Evolutionary conservation across 2,329 filamentous ascomycete species (phyloP).

Genomic region (Ilyonectria robusta): DNA sequence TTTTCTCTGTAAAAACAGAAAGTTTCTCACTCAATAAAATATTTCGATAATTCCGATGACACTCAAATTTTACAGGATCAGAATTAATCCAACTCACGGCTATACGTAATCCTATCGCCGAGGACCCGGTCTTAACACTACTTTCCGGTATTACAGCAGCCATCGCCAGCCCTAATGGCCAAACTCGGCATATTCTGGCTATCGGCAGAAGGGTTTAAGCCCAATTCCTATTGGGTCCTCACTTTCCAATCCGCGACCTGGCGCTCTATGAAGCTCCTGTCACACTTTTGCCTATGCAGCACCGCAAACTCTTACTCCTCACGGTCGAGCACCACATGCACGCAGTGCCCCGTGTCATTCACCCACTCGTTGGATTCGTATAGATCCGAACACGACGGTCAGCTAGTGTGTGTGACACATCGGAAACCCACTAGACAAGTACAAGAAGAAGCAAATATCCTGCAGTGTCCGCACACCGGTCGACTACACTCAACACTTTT

Average conservation of each 20-base stretch:
- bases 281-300: background rate
- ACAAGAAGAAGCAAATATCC: background rate
- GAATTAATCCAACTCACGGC: no score
- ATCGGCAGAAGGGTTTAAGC: background rate
- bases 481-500: background rate
- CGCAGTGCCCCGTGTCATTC: background rate
- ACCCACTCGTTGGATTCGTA: background rate
- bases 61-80: no score
- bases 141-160: background rate
- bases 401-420: background rate
- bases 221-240: background rate
- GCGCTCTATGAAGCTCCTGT: background rate
- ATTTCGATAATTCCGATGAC: no score
- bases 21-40: no score
- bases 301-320: background rate
- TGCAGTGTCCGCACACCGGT: background rate
- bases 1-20: no score
- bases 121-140: background rate
- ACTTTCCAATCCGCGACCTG: background rate
- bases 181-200: background rate
- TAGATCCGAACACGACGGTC: no score
- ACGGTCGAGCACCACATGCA: no score
- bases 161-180: background rate
- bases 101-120: background rate
- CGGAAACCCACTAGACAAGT: background rate